Percentiles rank a stretch among this genome's conserved stretches.
These are phyloP conservation scores for Penicillium sp. DNA, from an alignment of 2,329 filamentous ascomycete species.

Conservation along the genomic window DNA sequence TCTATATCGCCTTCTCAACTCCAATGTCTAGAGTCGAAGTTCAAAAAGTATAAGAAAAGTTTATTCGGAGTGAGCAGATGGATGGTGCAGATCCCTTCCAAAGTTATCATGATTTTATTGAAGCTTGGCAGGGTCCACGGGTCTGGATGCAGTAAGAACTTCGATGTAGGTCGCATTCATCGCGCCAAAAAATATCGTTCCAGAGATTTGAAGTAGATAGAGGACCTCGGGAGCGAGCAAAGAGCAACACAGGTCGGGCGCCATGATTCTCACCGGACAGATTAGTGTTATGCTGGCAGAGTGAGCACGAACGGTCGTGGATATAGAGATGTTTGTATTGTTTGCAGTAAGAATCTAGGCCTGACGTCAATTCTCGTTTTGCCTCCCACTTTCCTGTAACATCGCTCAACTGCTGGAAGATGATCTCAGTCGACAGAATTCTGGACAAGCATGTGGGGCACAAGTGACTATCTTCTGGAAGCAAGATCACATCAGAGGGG, in stretches of 20 bases:
- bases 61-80: background rate
- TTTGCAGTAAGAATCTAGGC: conserved; percentile 5
- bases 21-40: background rate
- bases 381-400: conserved; percentile 4
- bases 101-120: background rate
- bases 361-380: conserved; percentile 18
- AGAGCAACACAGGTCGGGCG: too few relatives aligned
- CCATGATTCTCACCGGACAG: too few relatives aligned
- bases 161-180: background rate
- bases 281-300: too few relatives aligned
- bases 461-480: conserved; percentile 4
- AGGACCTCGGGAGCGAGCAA: too few relatives aligned
- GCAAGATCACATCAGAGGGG: conserved; percentile 3
- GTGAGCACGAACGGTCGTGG: background rate
- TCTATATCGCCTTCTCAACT: background rate
- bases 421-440: conserved; percentile 10
- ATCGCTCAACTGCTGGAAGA: conserved; percentile 13
- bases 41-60: too few relatives aligned
- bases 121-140: background rate
- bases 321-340: conserved; percentile 9
- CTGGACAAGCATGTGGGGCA: conserved; percentile 16
- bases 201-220: background rate
- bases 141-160: background rate
- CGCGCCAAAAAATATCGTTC: background rate
- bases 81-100: background rate